These are phyloP conservation scores for Epichloe brachyelytri DNA, from an alignment of 2,329 filamentous ascomycete genomes.

Conservation along the genomic window DNA sequence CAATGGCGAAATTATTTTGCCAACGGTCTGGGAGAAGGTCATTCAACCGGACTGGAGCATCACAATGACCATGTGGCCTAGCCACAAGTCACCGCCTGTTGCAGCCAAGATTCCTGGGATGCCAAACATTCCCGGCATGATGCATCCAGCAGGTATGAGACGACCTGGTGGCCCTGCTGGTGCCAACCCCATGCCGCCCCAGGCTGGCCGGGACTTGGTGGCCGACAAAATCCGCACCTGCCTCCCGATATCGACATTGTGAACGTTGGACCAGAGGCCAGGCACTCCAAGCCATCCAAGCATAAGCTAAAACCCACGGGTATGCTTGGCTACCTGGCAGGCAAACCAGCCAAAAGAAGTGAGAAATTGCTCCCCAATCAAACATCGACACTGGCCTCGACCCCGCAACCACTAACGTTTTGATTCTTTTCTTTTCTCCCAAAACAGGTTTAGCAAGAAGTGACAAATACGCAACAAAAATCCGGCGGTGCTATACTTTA, in stretches of 20 bases:
- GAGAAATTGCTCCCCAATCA: constrained; percentile 1
- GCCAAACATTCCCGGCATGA: constrained; percentile 1
- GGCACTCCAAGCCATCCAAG: constrained; percentile 7
- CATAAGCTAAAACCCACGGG: constrained; percentile 7
- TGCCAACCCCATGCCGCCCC: constrained; percentile 6
- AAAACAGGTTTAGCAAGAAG: constrained; percentile 9
- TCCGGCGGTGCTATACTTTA: not conserved
- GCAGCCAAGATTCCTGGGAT: constrained; percentile 3
- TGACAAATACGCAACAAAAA: constrained; percentile 1
- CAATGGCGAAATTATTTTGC: constrained; percentile 70
- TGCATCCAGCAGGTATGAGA: not conserved
- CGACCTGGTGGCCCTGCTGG: constrained; percentile 5
- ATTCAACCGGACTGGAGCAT: constrained; percentile 55
- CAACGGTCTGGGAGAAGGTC: constrained; percentile 65
- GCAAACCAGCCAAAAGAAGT: constrained; percentile 13
- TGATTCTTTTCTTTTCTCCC: not conserved
- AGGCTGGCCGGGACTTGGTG: constrained; percentile 5
- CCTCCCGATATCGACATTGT: constrained; percentile 10
- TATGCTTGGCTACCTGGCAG: constrained; percentile 11
- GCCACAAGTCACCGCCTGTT: constrained; percentile 22
- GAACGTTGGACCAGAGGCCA: constrained; percentile 6
- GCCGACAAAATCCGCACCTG: constrained; percentile 1
- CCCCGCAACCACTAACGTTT: not conserved
- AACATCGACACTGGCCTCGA: not conserved
- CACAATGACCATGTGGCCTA: constrained; percentile 47